Base-by-base conservation (phyloP, 2,329 filamentous ascomycete genomes). In the Akanthomyces lecanii region DNA sequence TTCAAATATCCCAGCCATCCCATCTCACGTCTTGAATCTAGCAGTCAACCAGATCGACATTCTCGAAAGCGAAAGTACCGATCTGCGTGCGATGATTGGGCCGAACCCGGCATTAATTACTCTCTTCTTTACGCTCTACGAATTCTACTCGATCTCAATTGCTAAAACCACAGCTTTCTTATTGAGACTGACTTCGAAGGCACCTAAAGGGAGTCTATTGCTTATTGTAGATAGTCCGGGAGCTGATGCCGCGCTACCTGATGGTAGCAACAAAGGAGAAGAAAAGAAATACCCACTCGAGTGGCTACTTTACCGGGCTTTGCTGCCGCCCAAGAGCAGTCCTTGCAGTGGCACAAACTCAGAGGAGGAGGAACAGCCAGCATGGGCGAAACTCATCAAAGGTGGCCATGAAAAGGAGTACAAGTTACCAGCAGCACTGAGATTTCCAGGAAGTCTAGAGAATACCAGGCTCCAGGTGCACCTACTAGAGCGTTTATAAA, bases 391-490 rank as follows among this genome's bases (percentile, higher is more conserved):
- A 53, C 61, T 66, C n/a, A 58, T 66, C 40, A 47, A 59, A 59
- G 28, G 18, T 38, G 45, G 54, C 33, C 54, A 59, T 53, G 54
- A 59, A 25, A 63, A 58, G 23, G 54, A 63, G 61, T 63, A 58
- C 23, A 63, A 58, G 61, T 18, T 63, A 25, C 54, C 66, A 23
- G 59, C 64, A 60, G 63, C 51, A 59, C 30, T 65, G n/a, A 50
- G 38, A 42, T 67, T 53, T 48, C 66, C 65, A 52, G 66, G 60
- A 50, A 66, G 66, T 38, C 53, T 67, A 40, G 66, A 67, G 36
- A 67, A 67, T 57, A 63, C 65, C 57, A 67, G 56, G 58, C 47
- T 67, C 18, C 66, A 67, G 62, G 63, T 67, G 8, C 66, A 67
- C 52, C n/a, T 66, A n/a, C 61, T 66, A 56, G 64, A 59, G 60